Evolutionary conservation across 108 stramenopile species (phyloP).

Genomic region (Fragilaria crotonensis): DNA sequence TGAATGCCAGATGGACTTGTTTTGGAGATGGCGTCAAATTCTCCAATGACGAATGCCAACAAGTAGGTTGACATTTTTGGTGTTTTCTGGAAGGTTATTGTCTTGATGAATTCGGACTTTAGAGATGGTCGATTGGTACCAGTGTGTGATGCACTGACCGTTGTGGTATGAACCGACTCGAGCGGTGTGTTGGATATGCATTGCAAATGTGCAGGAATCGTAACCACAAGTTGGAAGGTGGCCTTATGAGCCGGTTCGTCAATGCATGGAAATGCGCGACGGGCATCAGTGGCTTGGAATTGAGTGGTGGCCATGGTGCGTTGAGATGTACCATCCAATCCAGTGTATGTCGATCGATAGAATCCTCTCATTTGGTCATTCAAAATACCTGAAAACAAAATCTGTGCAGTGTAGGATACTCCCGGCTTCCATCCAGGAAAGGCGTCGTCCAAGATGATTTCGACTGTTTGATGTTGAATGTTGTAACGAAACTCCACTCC

Average conservation of each 20-base stretch:
- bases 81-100: slow-evolving; percentile 26
- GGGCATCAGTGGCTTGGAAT: slow-evolving; percentile 32
- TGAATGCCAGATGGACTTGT: slow-evolving; percentile 6
- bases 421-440: neutral
- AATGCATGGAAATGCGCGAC: slow-evolving; percentile 28
- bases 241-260: slow-evolving; percentile 39
- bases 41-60: slow-evolving; percentile 53
- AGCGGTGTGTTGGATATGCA: slow-evolving; percentile 25
- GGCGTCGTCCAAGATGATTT: slow-evolving; percentile 3
- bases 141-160: too few relatives aligned
- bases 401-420: neutral
- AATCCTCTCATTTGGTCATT: slow-evolving; percentile 32
- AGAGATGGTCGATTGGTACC: neutral
- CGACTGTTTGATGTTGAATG: neutral
- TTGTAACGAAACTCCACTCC: slow-evolving; percentile 14
- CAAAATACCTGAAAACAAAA: slow-evolving; percentile 19
- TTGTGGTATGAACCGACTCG: neutral
- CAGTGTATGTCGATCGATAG: slow-evolving; percentile 18
- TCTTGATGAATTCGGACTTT: slow-evolving; percentile 13
- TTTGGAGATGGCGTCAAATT: slow-evolving; percentile 48
- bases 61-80: slow-evolving; percentile 76
- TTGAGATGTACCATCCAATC: slow-evolving; percentile 9
- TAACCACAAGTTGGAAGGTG: slow-evolving; percentile 18
- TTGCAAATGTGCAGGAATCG: slow-evolving; percentile 9
- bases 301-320: slow-evolving; percentile 29